A percentile compares a stretch with the other conserved stretches of the same genome.
Evolutionary conservation across 805 yeast genomes (phyloP).

Genomic region (Yarrowia keelungensis): DNA sequence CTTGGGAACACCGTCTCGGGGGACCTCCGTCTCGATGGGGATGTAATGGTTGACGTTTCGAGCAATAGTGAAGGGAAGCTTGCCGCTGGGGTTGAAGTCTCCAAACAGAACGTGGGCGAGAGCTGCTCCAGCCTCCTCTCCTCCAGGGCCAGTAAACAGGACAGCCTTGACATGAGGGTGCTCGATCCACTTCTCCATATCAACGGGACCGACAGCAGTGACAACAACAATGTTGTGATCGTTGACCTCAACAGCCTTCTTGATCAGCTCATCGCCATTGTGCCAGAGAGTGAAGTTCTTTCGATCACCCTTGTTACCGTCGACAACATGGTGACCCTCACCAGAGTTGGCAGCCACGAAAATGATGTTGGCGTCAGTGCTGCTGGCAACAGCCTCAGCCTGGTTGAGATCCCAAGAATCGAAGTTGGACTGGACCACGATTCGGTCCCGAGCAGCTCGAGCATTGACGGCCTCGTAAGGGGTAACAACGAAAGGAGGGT

Average conservation of each 20-base stretch:
- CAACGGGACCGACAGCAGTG: conserved; percentile 66
- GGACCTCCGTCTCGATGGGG: conserved; percentile 54
- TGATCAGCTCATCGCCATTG: conserved; percentile 62
- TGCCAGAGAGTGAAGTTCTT: conserved; percentile 63
- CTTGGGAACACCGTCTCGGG: conserved; percentile 51
- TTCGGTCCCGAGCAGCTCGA: conserved; percentile 52
- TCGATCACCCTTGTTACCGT: conserved; percentile 65
- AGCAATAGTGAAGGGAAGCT: conserved; percentile 69
- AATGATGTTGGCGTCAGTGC: conserved; percentile 60
- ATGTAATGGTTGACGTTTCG: conserved; percentile 58
- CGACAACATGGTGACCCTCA: conserved; percentile 65
- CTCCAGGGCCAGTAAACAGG: conserved; percentile 62
- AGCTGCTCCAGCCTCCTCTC: conserved; percentile 62
- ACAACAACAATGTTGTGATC: conserved; percentile 64
- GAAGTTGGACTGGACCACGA: conserved; percentile 18
- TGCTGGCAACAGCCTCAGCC: conserved; percentile 22
- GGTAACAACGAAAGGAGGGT: conserved; percentile 62
- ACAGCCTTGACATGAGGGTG: conserved; percentile 66
- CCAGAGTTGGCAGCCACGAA: conserved; percentile 64
- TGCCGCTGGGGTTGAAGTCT: conserved; percentile 66
- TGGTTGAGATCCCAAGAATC: conserved; percentile 25
- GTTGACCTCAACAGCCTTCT: conserved; percentile 58
- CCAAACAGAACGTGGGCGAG: conserved; percentile 67
- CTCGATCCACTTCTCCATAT: conserved; percentile 63
- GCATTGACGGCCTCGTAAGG: conserved; percentile 63